Base-by-base conservation (phyloP, 768 basidiomycete species). In the Udeniomyces megalosporus region DNA sequence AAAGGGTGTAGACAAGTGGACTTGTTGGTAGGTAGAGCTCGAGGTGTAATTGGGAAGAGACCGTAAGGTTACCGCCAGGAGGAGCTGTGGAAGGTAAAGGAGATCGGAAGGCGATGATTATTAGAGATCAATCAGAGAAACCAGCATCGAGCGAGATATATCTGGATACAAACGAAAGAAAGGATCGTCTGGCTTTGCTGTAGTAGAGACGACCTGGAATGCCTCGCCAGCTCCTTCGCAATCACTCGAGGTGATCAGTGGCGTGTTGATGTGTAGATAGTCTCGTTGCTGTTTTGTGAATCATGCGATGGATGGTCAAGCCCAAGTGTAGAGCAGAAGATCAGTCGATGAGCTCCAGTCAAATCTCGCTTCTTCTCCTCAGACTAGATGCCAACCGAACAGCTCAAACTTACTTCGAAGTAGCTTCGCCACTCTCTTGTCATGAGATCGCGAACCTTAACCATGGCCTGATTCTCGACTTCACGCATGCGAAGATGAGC, bases 141-240 rank as follows among this genome's bases (percentile, higher is more conserved):
- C n/a, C 8, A 28, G 62, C 14, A 38, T 20, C 26, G 32, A 24
- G 31, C 10, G 50, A 45, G 17, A 29, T 42, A 48, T 26, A 14
- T 0, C 22, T 1, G 55, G 14, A 17, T 10, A 59, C 63, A 42
- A 77, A 78, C 78, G 78, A 74, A 92, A 90, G 74, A 90, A 89
- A 51, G 78, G 75, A 1, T 78, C 76, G 29, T 49, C 42, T 31
- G 52, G 24, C n/a, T 17, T 47, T 22, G 62, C 38, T 4, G 34
- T 42, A n/a, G 62, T 49, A 1, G 67, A 62, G 11, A 45, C 31
- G 32, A 93, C 76, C 6, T 80, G 79, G 72, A 97, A 97, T 1
- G 86, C 81, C 73, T 97, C 92, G 22, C 95, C 93, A 7, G 86
- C 92, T 14, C 92, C 95, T 77, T 99, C 95, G 58, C 91, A 91